phyloP scores from a whole-genome alignment of 2,329 filamentous ascomycete genomes.

The Alternaria arbusti region DNA sequence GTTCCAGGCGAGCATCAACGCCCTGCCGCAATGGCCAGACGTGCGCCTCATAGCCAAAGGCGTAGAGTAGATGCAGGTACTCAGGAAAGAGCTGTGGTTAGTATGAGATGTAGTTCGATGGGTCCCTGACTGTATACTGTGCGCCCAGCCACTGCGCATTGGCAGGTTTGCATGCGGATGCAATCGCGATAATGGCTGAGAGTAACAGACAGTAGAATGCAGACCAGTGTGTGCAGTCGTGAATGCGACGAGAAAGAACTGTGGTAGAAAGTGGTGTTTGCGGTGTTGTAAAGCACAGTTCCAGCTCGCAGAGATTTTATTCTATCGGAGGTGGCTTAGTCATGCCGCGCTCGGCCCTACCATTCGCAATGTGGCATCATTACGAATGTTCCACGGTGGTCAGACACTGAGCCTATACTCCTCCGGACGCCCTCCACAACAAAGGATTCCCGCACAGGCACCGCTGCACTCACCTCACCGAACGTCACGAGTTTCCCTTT shows the following conservation, averaged over 20 bases:
- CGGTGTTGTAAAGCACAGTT: background rate
- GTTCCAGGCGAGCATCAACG: slow-evolving; percentile 8
- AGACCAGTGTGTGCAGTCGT: background rate
- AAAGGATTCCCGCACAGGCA: background rate
- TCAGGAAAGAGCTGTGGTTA: background rate
- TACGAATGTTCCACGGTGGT: slow-evolving; percentile 17
- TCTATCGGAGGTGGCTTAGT: slow-evolving; percentile 6
- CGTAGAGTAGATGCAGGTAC: background rate
- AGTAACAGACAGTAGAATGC: background rate
- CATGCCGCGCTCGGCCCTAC: slow-evolving; percentile 6
- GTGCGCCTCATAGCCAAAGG: background rate
- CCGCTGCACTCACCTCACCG: background rate
- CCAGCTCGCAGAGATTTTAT: slow-evolving; percentile 12
- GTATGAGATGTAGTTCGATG: background rate
- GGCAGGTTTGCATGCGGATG: background rate
- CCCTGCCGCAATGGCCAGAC: slow-evolving; percentile 4
- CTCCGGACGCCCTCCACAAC: background rate
- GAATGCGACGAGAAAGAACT: background rate
- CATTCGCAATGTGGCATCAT: slow-evolving; percentile 14
- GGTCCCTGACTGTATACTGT: background rate
- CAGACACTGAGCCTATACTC: background rate
- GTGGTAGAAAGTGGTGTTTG: background rate
- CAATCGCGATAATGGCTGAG: background rate
- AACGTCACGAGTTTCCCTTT: slow-evolving; percentile 3
- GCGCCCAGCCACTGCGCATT: background rate